Conservation (phyloP, 2,329 filamentous ascomycete species). For the Coleophoma crateriformis region DNA sequence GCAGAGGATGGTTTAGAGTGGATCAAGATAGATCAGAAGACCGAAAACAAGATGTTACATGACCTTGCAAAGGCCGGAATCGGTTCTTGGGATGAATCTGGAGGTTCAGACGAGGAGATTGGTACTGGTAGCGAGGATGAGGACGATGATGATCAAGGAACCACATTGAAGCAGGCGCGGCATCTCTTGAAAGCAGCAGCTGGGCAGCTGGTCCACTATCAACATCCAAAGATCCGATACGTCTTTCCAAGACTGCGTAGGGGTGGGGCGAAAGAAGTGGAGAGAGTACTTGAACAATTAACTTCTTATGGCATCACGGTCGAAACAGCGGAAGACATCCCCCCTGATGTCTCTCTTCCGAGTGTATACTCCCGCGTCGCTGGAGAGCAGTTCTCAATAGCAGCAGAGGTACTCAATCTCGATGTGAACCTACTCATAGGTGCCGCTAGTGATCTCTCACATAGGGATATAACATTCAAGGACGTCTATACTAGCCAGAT, state of each 20-base stretch:
- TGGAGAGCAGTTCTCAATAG: constrained; percentile 29
- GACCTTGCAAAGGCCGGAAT: constrained; percentile 66
- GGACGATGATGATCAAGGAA: constrained; percentile 38
- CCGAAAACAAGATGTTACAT: constrained; percentile 57
- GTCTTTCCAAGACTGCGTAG: constrained; percentile 53
- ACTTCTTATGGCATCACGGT: constrained; percentile 36
- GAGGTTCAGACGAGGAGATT: constrained; percentile 19
- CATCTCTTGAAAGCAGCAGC: constrained; percentile 52
- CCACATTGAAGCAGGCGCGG: constrained; percentile 53
- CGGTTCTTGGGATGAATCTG: constrained; percentile 35
- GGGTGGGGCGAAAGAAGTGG: constrained; percentile 45
- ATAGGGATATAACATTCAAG: constrained; percentile 13
- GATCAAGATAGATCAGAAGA: constrained; percentile 64
- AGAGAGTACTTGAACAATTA: constrained; percentile 49
- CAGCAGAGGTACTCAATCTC: constrained; percentile 43
- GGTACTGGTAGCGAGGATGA: constrained; percentile 31
- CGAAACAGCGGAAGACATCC: constrained; percentile 21
- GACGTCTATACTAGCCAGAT: constrained; percentile 27
- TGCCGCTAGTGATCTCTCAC: constrained; percentile 57
- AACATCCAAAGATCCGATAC: constrained; percentile 52
- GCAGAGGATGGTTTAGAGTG: constrained; percentile 57
- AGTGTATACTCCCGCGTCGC: constrained; percentile 26
- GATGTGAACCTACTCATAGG: constrained; percentile 64
- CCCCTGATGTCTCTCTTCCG: constrained; percentile 9
- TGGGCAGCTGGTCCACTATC: constrained; percentile 51